Base-by-base conservation (phyloP, 305 asterid genomes). In the Solanum hybrid region DNA sequence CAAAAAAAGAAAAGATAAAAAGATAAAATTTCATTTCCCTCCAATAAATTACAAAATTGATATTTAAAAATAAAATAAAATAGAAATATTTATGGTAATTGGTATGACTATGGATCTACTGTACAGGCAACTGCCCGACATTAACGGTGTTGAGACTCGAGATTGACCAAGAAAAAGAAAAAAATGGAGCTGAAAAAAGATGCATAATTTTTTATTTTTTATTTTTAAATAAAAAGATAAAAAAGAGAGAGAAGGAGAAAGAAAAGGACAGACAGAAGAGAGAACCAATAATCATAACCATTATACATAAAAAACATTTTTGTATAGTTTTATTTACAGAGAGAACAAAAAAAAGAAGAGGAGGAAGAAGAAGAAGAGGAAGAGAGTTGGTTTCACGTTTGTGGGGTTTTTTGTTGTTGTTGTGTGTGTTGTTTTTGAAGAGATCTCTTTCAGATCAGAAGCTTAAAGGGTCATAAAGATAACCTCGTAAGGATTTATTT, bases 71-170 rank as follows among this genome's bases (percentile, higher is more conserved):
- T 39, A 39, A 39, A 39, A 39, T 10, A 39, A 39, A 39, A 39
- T 11, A 39, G 3, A 61, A 27, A 27, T 20, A 61, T 20, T 20
- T 20, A 61, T 61, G 72, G 72, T 61, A 3, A 11, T 83, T 82
- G 10, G 20, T 27, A 81, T 39, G 70, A 68, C 26, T 27, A 15
- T 10, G 29, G 27, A 27, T 84, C 82, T 77, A 78, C 57, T 34
- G 27, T 76, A 75, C 90, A 34, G 87, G 90, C 89, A 93, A 89
- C 92, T 88, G 89, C 90, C 94, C 97, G 95, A 90, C 91, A 92
- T 90, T 89, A 93, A 92, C 95, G 97, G 95, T 91, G 92, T 92
- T 92, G 93, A 92, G 92, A 93, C 91, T 92, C 61, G 95, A 92
- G 93, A 91, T 90, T 91, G 92, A 92, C 94, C 93, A 90, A 29